Percentiles rank a stretch among this genome's conserved stretches.
These are phyloP conservation scores for Infundibulicybe gibba DNA, from an alignment of 768 basidiomycete species.

Conservation along the genomic window DNA sequence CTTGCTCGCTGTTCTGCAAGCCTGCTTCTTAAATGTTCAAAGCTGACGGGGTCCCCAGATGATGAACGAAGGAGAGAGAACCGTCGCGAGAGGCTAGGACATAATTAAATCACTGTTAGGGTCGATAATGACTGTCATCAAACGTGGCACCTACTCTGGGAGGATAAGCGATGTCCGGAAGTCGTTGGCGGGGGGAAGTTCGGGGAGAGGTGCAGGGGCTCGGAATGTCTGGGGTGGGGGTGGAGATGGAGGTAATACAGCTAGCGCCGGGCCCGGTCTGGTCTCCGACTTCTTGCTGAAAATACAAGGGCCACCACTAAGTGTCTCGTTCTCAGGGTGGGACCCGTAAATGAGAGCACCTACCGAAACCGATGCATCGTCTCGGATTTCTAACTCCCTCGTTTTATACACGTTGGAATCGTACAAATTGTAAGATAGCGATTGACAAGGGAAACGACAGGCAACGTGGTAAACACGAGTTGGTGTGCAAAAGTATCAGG, in stretches of 20 bases:
- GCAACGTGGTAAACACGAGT: slow-evolving; percentile 82
- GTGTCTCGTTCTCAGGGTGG: slow-evolving; percentile 18
- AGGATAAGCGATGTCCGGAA: slow-evolving; percentile 87
- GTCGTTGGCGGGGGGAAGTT: slow-evolving; percentile 66
- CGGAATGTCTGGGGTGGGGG: slow-evolving; percentile 26
- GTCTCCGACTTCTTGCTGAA: slow-evolving; percentile 78
- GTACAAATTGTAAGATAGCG: slow-evolving; percentile 24
- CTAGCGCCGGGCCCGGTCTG: slow-evolving; percentile 37
- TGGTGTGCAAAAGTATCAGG: slow-evolving; percentile 25
- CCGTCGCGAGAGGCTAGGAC: slow-evolving; percentile 67
- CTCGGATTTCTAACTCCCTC: slow-evolving; percentile 35
- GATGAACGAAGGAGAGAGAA: slow-evolving; percentile 76
- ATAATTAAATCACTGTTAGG: slow-evolving; percentile 10
- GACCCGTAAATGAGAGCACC: slow-evolving; percentile 24
- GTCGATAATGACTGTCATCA: slow-evolving; percentile 9
- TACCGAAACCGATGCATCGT: slow-evolving; percentile 83
- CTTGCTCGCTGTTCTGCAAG: slow-evolving; percentile 76
- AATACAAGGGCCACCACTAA: slow-evolving; percentile 15
- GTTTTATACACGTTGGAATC: slow-evolving; percentile 66
- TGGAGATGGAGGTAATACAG: slow-evolving; percentile 13
- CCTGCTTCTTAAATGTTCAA: slow-evolving; percentile 61
- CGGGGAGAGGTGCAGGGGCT: slow-evolving; percentile 38
- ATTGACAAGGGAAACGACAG: slow-evolving; percentile 37
- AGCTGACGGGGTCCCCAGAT: slow-evolving; percentile 58
- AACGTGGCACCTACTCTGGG: slow-evolving; percentile 63